These are phyloP conservation scores for Trichoderma atrobrunneum DNA, from an alignment of 2,329 filamentous ascomycete species.

Conservation along the genomic window DNA sequence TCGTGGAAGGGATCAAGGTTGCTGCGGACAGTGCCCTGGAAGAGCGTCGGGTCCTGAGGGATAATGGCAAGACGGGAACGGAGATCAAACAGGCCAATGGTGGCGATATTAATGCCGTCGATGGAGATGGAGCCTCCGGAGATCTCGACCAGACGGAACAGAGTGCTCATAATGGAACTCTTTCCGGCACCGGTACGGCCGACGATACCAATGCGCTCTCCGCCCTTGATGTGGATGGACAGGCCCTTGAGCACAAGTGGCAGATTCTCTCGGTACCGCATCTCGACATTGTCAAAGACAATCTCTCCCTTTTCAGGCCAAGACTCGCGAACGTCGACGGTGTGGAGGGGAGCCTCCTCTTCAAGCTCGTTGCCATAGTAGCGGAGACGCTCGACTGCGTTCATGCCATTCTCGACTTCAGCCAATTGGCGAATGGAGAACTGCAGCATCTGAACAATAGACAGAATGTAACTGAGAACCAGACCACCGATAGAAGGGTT, in stretches of 20 bases:
- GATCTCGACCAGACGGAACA: constrained; percentile 73
- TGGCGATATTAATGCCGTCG: constrained; percentile 67
- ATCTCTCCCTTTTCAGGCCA: constrained; percentile 91
- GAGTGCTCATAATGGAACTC: constrained; percentile 76
- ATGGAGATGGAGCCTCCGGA: constrained; percentile 61
- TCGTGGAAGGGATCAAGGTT: constrained; percentile 81
- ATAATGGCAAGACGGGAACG: constrained; percentile 78
- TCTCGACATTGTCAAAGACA: constrained; percentile 69
- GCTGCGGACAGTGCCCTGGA: constrained; percentile 73
- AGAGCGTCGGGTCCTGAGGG: constrained; percentile 79
- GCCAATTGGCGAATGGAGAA: constrained; percentile 92
- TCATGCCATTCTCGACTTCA: constrained; percentile 98
- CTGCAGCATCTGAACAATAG: constrained; percentile 93
- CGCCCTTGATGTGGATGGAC: constrained; percentile 68
- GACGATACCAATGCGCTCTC: constrained; percentile 78
- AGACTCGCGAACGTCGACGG: constrained; percentile 64
- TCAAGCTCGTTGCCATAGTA: constrained; percentile 87
- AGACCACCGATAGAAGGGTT: constrained; percentile 81
- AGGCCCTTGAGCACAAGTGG: constrained; percentile 71
- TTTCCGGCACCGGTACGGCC: constrained; percentile 82
- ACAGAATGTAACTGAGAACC: constrained; percentile 88
- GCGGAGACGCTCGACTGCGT: constrained; percentile 85
- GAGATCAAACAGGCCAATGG: constrained; percentile 70
- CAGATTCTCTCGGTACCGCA: constrained; percentile 71
- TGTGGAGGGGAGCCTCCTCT: constrained; percentile 82